Evolutionary conservation across 2,329 filamentous ascomycete species (phyloP).

Genomic region (Diaporthe nobilis): DNA sequence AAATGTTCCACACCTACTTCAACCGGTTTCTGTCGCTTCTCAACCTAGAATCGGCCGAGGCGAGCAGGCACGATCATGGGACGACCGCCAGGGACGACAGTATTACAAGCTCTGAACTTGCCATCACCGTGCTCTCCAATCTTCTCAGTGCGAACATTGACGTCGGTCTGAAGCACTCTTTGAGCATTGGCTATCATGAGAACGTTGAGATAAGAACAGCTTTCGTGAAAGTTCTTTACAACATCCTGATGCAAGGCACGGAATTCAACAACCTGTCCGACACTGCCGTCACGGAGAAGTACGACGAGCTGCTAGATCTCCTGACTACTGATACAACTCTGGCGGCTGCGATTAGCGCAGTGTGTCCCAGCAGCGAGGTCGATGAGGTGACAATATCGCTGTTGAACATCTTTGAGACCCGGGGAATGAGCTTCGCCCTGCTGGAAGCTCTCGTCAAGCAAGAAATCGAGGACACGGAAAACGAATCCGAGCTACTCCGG

Average conservation of each 20-base stretch:
- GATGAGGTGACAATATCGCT: conserved; percentile 78
- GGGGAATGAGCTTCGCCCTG: conserved; percentile 73
- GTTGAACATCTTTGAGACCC: conserved; percentile 78
- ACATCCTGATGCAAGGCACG: conserved; percentile 79
- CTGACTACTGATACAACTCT: conserved; percentile 74
- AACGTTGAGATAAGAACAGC: conserved; percentile 78
- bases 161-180: conserved; percentile 77
- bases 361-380: conserved; percentile 77
- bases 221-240: conserved; percentile 79
- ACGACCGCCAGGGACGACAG: conserved; percentile 65
- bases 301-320: conserved; percentile 74
- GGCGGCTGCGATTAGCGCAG: conserved; percentile 74
- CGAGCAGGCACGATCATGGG: conserved; percentile 59
- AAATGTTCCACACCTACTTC: conserved; percentile 81
- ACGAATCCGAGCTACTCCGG: conserved; percentile 77
- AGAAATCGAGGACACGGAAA: conserved; percentile 76
- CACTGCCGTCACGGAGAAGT: conserved; percentile 77
- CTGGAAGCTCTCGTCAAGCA: conserved; percentile 77
- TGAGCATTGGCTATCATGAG: conserved; percentile 79
- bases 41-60: conserved; percentile 67
- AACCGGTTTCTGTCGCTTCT: conserved; percentile 77
- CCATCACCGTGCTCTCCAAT: conserved; percentile 78
- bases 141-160: conserved; percentile 80
- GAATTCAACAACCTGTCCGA: conserved; percentile 80
- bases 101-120: conserved; percentile 71